Evolutionary conservation across 2,329 filamentous ascomycete genomes (phyloP).

Genomic region (Colletotrichum sp.): DNA sequence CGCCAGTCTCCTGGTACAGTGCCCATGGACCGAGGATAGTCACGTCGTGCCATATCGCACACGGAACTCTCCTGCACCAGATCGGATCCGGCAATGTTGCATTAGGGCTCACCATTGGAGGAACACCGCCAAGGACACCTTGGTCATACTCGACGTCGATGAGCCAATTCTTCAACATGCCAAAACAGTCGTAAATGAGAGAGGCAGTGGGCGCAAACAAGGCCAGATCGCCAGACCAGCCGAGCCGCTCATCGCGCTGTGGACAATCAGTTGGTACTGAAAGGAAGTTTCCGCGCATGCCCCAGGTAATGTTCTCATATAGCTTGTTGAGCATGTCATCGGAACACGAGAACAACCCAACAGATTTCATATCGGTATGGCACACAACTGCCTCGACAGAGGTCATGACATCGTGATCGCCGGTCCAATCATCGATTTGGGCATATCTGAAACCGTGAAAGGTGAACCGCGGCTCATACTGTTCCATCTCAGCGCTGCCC

Average conservation of each 20-base stretch:
- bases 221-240: conserved; percentile 10
- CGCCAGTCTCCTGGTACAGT: conserved; percentile 4
- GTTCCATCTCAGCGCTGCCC: conserved; percentile 20
- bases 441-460: conserved; percentile 58
- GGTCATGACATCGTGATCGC: conserved; percentile 27
- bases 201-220: conserved; percentile 11
- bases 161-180: conserved; percentile 9
- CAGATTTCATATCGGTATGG: conserved; percentile 12
- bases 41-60: conserved; percentile 16
- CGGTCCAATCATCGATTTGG: conserved; percentile 42
- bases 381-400: conserved; percentile 6
- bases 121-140: conserved; percentile 36
- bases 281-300: conserved; percentile 17
- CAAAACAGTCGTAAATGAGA: conserved; percentile 6
- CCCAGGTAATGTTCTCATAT: conserved; percentile 5
- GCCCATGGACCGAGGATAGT: conserved; percentile 12
- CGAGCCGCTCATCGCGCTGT: conserved; percentile 9
- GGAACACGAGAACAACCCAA: conserved; percentile 5
- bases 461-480: conserved; percentile 51
- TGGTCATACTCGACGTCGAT: conserved; percentile 24
- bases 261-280: conserved; percentile 19
- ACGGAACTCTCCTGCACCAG: conserved; percentile 22
- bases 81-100: conserved; percentile 22
- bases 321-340: conserved; percentile 7
- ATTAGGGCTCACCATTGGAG: conserved; percentile 34